Percentiles rank a stretch among this genome's conserved stretches.
phyloP scores from a whole-genome alignment of 257 asterid genomes.

The Cynanchum wilfordii region DNA sequence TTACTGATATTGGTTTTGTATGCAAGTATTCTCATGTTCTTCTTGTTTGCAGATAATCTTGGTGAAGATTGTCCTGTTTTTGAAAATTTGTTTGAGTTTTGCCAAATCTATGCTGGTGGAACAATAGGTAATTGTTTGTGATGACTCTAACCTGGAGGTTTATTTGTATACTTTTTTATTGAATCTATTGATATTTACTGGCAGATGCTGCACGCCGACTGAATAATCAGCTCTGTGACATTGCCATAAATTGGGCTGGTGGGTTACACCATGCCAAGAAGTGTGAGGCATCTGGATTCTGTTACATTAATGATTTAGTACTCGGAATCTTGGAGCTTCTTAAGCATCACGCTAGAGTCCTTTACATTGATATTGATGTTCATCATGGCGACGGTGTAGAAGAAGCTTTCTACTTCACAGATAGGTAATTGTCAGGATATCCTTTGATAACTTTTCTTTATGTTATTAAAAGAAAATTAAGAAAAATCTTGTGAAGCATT shows the following conservation, averaged over 20 bases:
- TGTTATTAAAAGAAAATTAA: background rate
- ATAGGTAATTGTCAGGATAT: conserved; percentile 22
- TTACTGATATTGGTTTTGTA: background rate
- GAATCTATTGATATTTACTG: conserved; percentile 19
- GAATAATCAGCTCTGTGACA: conserved; percentile 79
- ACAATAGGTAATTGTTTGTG: conserved; percentile 63
- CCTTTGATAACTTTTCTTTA: background rate
- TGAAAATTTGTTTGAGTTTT: conserved; percentile 89
- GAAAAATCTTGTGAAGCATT: background rate
- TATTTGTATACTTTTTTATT: conserved; percentile 15
- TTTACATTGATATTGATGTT: conserved; percentile 95
- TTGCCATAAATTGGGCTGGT: conserved; percentile 99
- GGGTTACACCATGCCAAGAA: conserved; percentile 99
- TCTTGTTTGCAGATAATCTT: conserved; percentile 63
- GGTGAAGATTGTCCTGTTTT: conserved; percentile 99
- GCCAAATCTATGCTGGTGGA: conserved; percentile 99
- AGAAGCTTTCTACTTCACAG: conserved; percentile 96
- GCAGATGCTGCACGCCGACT: conserved; percentile 96
- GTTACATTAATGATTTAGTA: conserved; percentile 93
- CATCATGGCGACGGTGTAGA: conserved; percentile 99
- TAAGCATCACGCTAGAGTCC: conserved; percentile 91
- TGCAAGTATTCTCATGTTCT: background rate
- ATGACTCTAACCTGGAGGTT: conserved; percentile 13
- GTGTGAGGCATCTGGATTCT: conserved; percentile 99
- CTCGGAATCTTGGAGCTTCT: conserved; percentile 96